phyloP scores from a whole-genome alignment of 1,284 basidiomycete species.

The Sparassis latifolia region DNA sequence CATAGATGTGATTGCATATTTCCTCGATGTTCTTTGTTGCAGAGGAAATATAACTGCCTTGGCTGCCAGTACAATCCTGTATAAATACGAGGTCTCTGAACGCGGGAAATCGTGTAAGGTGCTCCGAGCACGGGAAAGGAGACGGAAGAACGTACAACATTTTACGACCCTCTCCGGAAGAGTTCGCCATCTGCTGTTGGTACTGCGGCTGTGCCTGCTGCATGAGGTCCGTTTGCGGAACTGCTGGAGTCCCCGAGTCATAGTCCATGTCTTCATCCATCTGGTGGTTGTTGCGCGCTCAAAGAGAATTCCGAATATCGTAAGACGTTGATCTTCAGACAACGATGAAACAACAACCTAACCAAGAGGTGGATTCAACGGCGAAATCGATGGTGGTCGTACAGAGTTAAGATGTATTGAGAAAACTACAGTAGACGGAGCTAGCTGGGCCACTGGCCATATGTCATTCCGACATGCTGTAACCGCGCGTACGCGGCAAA shows the following conservation, averaged over 20 bases:
- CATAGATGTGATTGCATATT: slow-evolving; percentile 94
- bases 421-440: slow-evolving; percentile 8
- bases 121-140: slow-evolving; percentile 2
- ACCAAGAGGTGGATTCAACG: background rate
- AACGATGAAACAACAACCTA: too few species aligned
- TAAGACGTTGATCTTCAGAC: too few species aligned
- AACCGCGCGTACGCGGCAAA: too few species aligned
- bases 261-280: slow-evolving; percentile 81
- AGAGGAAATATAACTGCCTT: slow-evolving; percentile 78
- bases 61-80: slow-evolving; percentile 88
- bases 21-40: slow-evolving; percentile 98
- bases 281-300: slow-evolving; percentile 8
- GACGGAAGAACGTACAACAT: slow-evolving; percentile 56
- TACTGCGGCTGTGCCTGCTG: slow-evolving; percentile 31
- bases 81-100: slow-evolving; percentile 82
- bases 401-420: slow-evolving; percentile 11
- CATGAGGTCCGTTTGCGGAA: slow-evolving; percentile 31
- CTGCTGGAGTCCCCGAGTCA: slow-evolving; percentile 33
- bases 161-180: slow-evolving; percentile 41
- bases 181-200: slow-evolving; percentile 22
- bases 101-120: slow-evolving; percentile 7
- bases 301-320: background rate
- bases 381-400: slow-evolving; percentile 16
- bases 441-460: slow-evolving; percentile 17
- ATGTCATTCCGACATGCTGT: slow-evolving; percentile 9